Evolutionary conservation across 148 eudicot species (phyloP), one percentile per base, ranked within the genome.

Genomic region (Rhododendron griersonianum): DNA sequence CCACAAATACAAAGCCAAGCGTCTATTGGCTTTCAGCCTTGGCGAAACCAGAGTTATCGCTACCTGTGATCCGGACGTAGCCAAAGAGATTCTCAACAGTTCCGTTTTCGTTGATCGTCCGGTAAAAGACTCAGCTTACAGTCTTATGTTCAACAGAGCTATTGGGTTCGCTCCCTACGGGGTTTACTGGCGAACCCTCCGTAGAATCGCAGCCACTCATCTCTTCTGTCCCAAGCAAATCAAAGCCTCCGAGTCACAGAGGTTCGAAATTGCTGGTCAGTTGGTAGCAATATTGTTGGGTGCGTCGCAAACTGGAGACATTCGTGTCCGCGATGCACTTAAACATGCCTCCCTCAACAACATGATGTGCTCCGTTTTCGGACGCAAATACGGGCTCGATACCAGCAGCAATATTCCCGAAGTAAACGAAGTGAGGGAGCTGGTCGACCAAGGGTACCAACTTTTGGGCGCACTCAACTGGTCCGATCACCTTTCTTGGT

Each of bases 101-200:
- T 85, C 96, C 1, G 89, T 78, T 44, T 96, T 96, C 61, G 92
- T 90, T 1, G 96, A 96, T 87, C 93, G 98, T 10, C 98, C 98
- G 2, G 84, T 91, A 0, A 93, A 96, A 50, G 95, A 96, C 80
- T 96, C 98, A 0, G 95, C 98, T 4, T 93, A 96, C 74, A 87
- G 93, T 1, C 83, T 96, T 39, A 90, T 96, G 96, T 96, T 96
- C 84, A 88, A 95, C 86, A 86, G 96, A 48, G 92, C 98, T 0
- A 96, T 96, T 13, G 98, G 98, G 82, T 96, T 96, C 75, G 98
- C 98, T 35, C 96, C 98, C 0, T 92, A 92, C 44, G 98, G 98
- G 0, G 83, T 86, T 11, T 96, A 96, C 87, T 96, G 98, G 98
- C 89, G 93, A 8, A 92, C 94, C 45, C 92, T 96, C 9, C 89